Evolutionary conservation across 2,329 filamentous ascomycete species (phyloP), one percentile per base, ranked within the genome.

Genomic region (Eurotiales sp.): DNA sequence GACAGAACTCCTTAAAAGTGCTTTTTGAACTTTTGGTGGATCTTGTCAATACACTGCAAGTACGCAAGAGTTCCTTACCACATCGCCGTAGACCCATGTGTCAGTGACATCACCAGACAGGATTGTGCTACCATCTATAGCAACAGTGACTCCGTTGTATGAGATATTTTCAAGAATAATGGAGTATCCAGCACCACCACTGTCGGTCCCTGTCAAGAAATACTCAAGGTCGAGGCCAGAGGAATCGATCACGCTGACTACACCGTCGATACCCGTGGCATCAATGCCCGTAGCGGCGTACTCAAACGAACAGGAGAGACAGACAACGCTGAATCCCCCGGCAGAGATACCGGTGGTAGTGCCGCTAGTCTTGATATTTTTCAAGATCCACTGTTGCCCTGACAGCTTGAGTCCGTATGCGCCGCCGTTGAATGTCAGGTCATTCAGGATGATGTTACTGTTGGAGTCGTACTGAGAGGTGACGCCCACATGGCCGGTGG

Each of bases 301-400:
- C 15, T 64, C 59, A 21, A 69, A 69, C 1, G 46, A 57, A 8
- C 59, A 63, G 4, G 57, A 50, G 23, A 65, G 59, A 3, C 65
- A 52, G 2, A 66, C 56, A 2, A 62, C 59, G 3, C 61, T 62
- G 42, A 55, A 63, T 34, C 64, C 65, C 11, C 63, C 64, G 2
- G 57, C 71, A 0, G 72, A 72, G 40, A 85, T 73, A 0, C 70
- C 64, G 2, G 73, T 75, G 3, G 76, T 79, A 60, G 83, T 86
- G 58, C 82, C 83, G 54, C 73, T 78, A 67, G 84, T 87, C 61
- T 73, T 78, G 30, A 73, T 64, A 1, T 71, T 65, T 62, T 82
- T 83, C 56, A 67, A 64, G 34, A 64, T 63, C 49, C 64, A 64
- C 43, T 68, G 62, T 22, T 68, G 64, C 19, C 65, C 64, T 2